Evolutionary conservation across 2,329 filamentous ascomycete species (phyloP), one percentile per base, ranked within the genome.

Genomic region (Ophiostoma piceae): DNA sequence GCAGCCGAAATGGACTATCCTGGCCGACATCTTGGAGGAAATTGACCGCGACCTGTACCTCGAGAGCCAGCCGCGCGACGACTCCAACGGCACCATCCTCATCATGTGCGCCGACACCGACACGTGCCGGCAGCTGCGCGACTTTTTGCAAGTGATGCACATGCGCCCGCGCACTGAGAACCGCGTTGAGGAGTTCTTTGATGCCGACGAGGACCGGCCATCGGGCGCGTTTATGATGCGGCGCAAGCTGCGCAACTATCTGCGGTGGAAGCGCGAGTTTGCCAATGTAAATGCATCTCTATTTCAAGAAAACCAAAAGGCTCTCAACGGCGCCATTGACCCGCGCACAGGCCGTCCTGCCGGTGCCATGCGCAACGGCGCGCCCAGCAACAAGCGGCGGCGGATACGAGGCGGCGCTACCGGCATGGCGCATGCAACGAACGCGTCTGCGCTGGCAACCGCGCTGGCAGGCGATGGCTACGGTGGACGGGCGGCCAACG

Each of bases 31-130:
- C 0, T 81, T 99, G 4, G 90, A 94, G 73, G 95, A 99, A 79
- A 5, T 99, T 74, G 95, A 98, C 76, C 87, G 90, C 68, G 94
- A 97, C 76, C 84, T 92, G 19, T 95, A 96, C 77, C 90, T 96
- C 76, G 94, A 96, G 73, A 90, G 92, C 6, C 29, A 41, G 81
- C 84, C 9, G 80, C 84, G 87, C 70, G 92, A 95, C 77, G 92
- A 93, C 75, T 96, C 93, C 0, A 96, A 93, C 76, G 91, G 92
- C n/a, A 92, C 92, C 2, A 92, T 97, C 67, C 82, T 99, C 43
- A 92, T 99, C 77, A 98, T 99, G 95, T 98, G 94, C 77, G 90
- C 90, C 35, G 94, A 96, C 75, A 88, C 91, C 70, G 88, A 89
- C 70, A 96, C 92, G 9, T 96, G 92, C 76, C 87, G 90, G 16